A percentile compares a stretch with the other conserved stretches of the same genome.
Evolutionary conservation across 1,139 yeast species (phyloP).

Genomic region (Lodderomyces parapsilosis): DNA sequence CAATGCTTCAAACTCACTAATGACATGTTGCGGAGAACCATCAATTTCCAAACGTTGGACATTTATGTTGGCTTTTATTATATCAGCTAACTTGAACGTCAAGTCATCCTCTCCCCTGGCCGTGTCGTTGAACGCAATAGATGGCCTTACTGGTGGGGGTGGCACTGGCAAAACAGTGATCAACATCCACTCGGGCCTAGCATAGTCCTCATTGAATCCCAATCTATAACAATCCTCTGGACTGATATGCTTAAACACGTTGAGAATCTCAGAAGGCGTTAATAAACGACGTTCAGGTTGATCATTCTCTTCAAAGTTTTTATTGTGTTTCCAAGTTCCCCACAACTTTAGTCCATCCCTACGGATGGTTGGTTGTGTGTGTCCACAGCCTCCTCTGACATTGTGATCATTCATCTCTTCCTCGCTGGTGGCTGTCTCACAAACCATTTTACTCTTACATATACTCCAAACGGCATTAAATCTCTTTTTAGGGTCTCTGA

Average conservation of each 20-base stretch:
- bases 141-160: slow-evolving; percentile 99
- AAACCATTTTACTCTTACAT: slow-evolving; percentile 89
- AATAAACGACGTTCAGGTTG: slow-evolving; percentile 91
- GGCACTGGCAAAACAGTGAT: slow-evolving; percentile 98
- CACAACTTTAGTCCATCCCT: slow-evolving; percentile 93
- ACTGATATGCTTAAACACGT: slow-evolving; percentile 88
- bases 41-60: slow-evolving; percentile 96
- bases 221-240: slow-evolving; percentile 76
- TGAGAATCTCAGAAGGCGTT: slow-evolving; percentile 84
- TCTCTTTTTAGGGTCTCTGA: slow-evolving; percentile 92
- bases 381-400: slow-evolving; percentile 97
- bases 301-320: slow-evolving; percentile 72
- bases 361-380: slow-evolving; percentile 92
- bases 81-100: slow-evolving; percentile 96
- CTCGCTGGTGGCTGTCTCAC: slow-evolving; percentile 85
- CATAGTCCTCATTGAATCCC: slow-evolving; percentile 94
- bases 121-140: slow-evolving; percentile 97
- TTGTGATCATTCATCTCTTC: slow-evolving; percentile 50
- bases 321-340: slow-evolving; percentile 97
- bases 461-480: slow-evolving; percentile 95
- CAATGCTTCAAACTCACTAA: slow-evolving; percentile 92
- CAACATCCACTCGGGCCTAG: slow-evolving; percentile 98
- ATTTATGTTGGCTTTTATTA: slow-evolving; percentile 91
- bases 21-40: slow-evolving; percentile 98
- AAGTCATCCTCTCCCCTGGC: slow-evolving; percentile 99